Evolutionary conservation across 768 basidiomycete species (phyloP), one percentile per base, ranked within the genome.

Genomic region (Boletales sp.): DNA sequence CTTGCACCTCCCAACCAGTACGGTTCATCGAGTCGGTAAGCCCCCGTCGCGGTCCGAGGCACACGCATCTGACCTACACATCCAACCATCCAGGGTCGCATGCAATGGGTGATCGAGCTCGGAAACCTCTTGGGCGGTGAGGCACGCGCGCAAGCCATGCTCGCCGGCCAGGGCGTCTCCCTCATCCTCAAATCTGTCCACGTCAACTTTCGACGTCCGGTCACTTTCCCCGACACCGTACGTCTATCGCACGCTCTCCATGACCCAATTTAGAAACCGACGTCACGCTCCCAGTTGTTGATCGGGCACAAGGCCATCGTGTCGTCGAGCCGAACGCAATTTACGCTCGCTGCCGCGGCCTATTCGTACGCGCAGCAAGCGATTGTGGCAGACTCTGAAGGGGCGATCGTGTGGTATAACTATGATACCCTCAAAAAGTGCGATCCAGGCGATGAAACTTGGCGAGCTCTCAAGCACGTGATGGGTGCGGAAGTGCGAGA

Each of bases 191-290:
- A 89, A 62, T 83, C 81, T 17, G 75, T 89, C 46, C 74, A 76
- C 37, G 68, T 90, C 38, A 79, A 81, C 56, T 90, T 80, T 65
- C 79, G 79, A 50, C 74, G 82, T 18, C 88, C 88, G 0, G 86
- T 89, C 11, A 82, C 80, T 12, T 90, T 77, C 58, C 88, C 88
- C 21, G 87, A 90, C 66, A 87, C 86, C 10, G 85, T 86, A 54
- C 44, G 79, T 71, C 44, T 32, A 13, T 48, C 40, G 18, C 36
- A n/a, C 28, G 38, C 36, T 21, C 48, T 47, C 50, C 44, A 50
- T 17, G 14, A 44, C 21, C n/a, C n/a, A 2, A 44, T 53, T 36
- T 45, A 41, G 48, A 37, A 18, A 39, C 25, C 6, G 25, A 28
- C 35, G 48, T 33, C 14, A 9, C 15, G 18, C 11, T 37, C 19